Base-by-base conservation (phyloP, 257 asterid species). In the Fraxinus cuspidata region DNA sequence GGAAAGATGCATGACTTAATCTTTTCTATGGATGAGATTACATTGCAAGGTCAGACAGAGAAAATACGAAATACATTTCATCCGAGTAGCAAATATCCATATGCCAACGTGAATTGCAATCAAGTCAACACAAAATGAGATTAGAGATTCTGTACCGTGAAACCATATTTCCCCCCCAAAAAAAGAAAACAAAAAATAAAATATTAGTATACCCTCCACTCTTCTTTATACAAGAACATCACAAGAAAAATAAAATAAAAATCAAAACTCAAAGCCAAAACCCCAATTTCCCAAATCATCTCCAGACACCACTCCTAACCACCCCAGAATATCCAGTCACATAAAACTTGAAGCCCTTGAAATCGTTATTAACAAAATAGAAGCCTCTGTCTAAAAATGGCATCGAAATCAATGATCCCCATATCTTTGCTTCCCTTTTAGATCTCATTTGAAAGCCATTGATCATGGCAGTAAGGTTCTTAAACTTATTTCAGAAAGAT, bases 361-460 rank as follows among this genome's bases (percentile, higher is more conserved):
- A 82, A 23, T 75, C 21, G 89, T 90, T 34, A 76, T 94, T 1
- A 70, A 7, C 77, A 79, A 85, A 3, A 51, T 94, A 27, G 93
- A 92, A 77, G 29, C 88, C 81, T 81, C 92, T 15, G 70, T 87
- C 0, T n/a, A 73, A 88, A 63, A 89, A 82, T 42, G 98, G 96
- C 74, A 70, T 91, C 0, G 18, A 71, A 19, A 81, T 92, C 56
- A 19, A n/a, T 13, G 96, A 94, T 77, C 90, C 96, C 12, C 91
- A 83, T 53, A 80, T 90, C 16, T 94, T 88, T 58, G 92, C 98
- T n/a, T 89, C 95, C 38, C 96, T 94, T 63, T 40, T 94, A 44
- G 97, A 92, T 90, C 81, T 85, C 86, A 79, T 3, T 78, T 92
- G 77, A 81, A 83, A 67, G 94, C 96, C 18, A 38, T 86, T n/a